Conservation (phyloP, 2,329 filamentous ascomycete genomes). For the Phyllosticta paracitricarpa region DNA sequence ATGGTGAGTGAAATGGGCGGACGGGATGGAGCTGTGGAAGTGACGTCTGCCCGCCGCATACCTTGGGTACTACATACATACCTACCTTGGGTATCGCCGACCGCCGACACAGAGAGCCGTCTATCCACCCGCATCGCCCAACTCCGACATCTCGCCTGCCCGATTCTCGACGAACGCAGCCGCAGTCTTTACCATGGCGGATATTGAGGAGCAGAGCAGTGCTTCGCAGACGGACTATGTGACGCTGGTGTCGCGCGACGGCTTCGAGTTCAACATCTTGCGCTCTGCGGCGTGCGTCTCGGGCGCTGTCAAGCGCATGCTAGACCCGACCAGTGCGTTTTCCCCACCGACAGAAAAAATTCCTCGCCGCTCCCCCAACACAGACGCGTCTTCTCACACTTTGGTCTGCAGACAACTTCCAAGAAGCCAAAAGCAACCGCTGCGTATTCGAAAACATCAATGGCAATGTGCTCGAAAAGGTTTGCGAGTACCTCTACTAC, state of each 20-base stretch:
- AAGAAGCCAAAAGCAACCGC: conserved; percentile 53
- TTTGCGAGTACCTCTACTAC: conserved; percentile 77
- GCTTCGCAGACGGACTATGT: conserved; percentile 50
- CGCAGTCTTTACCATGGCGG: not conserved
- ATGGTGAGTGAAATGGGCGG: too few relatives aligned
- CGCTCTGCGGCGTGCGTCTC: conserved; percentile 61
- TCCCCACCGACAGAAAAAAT: not conserved
- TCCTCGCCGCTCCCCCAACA: not conserved
- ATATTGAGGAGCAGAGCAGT: not conserved
- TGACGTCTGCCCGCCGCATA: not conserved
- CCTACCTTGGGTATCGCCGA: too few relatives aligned
- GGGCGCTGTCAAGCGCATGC: conserved; percentile 63
- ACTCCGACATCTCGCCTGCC: not conserved
- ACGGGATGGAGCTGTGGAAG: not conserved
- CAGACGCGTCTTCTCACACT: not conserved
- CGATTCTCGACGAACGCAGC: not conserved
- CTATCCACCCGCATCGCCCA: not conserved
- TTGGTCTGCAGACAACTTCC: conserved; percentile 45
- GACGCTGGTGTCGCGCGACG: conserved; percentile 66
- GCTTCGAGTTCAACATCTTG: conserved; percentile 65
- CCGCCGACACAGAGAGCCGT: not conserved
- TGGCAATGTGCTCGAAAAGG: conserved; percentile 65
- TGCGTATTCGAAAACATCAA: conserved; percentile 64
- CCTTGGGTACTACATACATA: too few relatives aligned
- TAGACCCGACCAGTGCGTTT: conserved; percentile 55